Percentiles rank a stretch among this genome's conserved stretches.
Conservation (phyloP, 2,329 filamentous ascomycete species). For the Colletotrichum melonis region DNA sequence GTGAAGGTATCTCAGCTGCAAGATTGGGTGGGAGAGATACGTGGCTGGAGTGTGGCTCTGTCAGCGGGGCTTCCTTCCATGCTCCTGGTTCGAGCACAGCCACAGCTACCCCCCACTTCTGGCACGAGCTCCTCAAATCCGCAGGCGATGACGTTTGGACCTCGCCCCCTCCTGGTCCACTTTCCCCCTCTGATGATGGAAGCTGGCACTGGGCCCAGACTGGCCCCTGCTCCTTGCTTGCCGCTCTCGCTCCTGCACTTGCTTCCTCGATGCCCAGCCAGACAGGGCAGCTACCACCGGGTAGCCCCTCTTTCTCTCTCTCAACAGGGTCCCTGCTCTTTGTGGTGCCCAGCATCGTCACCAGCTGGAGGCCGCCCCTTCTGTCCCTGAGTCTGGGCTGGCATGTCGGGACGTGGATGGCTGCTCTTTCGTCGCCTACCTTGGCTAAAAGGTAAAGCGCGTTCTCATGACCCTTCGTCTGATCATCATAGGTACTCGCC, state of each 20-base stretch:
- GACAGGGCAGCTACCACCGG: background rate
- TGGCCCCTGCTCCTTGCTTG: slow-evolving; percentile 26
- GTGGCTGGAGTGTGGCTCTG: slow-evolving; percentile 4
- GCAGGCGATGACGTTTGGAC: slow-evolving; percentile 28
- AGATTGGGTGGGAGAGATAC: background rate
- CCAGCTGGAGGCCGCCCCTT: slow-evolving; percentile 25
- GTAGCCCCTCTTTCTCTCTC: slow-evolving; percentile 9
- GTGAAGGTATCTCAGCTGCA: slow-evolving; percentile 16
- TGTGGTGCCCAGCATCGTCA: slow-evolving; percentile 29
- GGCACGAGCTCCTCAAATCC: slow-evolving; percentile 27
- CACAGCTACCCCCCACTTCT: slow-evolving; percentile 16
- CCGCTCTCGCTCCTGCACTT: background rate
- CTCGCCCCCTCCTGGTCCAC: slow-evolving; percentile 15
- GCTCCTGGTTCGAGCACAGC: background rate
- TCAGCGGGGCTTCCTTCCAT: background rate
- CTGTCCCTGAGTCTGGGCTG: background rate
- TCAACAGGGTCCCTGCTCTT: slow-evolving; percentile 6
- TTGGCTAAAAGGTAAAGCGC: slow-evolving; percentile 29
- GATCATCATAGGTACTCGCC: slow-evolving; percentile 9
- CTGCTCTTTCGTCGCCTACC: background rate
- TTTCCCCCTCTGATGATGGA: background rate
- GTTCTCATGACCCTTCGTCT: slow-evolving; percentile 33
- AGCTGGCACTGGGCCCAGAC: slow-evolving; percentile 12
- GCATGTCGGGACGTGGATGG: background rate
- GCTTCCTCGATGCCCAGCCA: background rate